Conservation (phyloP, 345 rosid species). For the Eucalyptus curtisii region DNA sequence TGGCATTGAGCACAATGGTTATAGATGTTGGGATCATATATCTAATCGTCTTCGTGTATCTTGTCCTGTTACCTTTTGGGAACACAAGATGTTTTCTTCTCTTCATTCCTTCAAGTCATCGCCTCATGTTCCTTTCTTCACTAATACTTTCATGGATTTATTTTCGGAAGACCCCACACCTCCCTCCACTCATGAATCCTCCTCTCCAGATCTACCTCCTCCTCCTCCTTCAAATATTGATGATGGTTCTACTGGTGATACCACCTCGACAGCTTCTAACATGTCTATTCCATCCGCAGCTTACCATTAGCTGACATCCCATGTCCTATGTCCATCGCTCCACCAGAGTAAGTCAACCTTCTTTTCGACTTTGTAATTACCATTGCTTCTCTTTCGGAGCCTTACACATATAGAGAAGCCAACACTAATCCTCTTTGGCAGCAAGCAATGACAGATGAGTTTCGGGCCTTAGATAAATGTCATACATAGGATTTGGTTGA, state of each 20-base stretch:
- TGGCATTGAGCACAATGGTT: neutral
- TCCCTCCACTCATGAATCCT: neutral
- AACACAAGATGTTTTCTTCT: neutral
- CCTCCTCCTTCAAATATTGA: neutral
- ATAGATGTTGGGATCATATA: neutral
- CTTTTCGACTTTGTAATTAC: neutral
- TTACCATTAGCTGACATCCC: neutral
- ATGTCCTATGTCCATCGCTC: neutral
- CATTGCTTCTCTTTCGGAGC: neutral
- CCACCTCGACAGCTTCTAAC: neutral
- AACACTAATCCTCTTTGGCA: neutral
- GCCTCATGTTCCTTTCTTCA: neutral
- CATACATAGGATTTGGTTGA: neutral
- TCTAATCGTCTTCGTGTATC: neutral
- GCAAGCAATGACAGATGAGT: too few relatives aligned
- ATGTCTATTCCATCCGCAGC: neutral
- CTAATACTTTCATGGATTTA: neutral
- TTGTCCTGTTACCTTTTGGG: neutral
- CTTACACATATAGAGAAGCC: neutral
- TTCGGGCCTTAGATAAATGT: too few relatives aligned
- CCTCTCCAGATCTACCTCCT: neutral
- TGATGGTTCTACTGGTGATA: rapidly evolving
- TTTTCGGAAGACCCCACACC: neutral
- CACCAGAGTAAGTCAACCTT: neutral
- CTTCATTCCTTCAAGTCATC: too few relatives aligned